Conservation (phyloP, 2,329 filamentous ascomycete species). For the Aspergillus bombycis region DNA sequence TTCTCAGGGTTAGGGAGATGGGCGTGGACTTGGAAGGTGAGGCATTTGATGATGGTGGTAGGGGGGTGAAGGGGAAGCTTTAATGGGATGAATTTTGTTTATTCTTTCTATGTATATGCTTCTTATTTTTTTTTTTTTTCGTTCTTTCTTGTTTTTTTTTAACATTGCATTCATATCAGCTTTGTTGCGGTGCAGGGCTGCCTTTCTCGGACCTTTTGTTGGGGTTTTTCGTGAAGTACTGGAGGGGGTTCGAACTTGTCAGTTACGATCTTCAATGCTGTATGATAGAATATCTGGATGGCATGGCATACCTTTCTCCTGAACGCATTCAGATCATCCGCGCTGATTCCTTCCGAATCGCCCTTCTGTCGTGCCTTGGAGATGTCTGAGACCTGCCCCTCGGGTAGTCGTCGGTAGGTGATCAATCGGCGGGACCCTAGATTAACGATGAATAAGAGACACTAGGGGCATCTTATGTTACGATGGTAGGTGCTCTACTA, state of each 20-base stretch:
- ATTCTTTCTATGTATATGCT: neutral
- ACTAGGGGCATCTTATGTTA: neutral
- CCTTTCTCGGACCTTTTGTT: conserved; percentile 5
- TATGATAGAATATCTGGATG: neutral
- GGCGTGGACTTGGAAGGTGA: conserved; percentile 42
- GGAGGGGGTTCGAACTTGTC: neutral
- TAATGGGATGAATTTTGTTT: conserved; percentile 4
- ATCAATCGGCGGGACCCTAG: conserved; percentile 85
- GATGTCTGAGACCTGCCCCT: conserved; percentile 48
- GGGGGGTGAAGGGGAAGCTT: conserved; percentile 24
- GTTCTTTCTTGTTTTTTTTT: neutral
- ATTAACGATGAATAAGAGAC: conserved; percentile 1
- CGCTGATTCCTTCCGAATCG: conserved; percentile 50
- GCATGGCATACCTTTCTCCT: conserved; percentile 51
- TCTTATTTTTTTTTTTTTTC: neutral
- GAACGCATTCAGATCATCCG: conserved; percentile 71
- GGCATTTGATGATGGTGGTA: conserved; percentile 1
- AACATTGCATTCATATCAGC: neutral
- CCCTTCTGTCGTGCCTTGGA: conserved; percentile 37
- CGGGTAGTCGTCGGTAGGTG: conserved; percentile 75
- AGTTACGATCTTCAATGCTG: neutral
- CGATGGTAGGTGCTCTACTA: conserved; percentile 30
- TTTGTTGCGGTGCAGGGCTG: conserved; percentile 11
- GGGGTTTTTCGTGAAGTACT: conserved; percentile 22
- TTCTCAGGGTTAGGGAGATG: conserved; percentile 39